These are phyloP conservation scores for Groenewaldozyma sp. DNA, from an alignment of 1,139 yeast genomes.

Conservation along the genomic window DNA sequence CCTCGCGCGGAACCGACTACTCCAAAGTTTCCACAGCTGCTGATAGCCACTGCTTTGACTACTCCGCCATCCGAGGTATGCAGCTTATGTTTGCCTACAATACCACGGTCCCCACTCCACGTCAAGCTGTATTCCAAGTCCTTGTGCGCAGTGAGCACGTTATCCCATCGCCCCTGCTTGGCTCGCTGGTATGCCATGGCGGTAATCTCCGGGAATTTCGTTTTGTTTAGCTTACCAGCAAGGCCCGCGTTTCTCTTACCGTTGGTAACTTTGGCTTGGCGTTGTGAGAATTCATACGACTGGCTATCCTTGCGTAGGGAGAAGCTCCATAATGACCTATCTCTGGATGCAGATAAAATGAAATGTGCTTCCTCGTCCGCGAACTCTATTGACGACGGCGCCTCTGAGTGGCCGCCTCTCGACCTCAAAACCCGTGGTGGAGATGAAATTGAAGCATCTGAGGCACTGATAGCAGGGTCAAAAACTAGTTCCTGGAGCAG, in stretches of 20 bases:
- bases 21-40: conserved; percentile 94
- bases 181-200: conserved; percentile 66
- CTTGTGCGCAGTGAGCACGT: conserved; percentile 83
- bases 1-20: conserved; percentile 88
- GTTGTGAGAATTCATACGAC: conserved; percentile 84
- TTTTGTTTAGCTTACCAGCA: conserved; percentile 21
- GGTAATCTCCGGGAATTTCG: conserved; percentile 60
- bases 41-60: conserved; percentile 73
- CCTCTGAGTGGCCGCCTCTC: conserved; percentile 94
- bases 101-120: conserved; percentile 79
- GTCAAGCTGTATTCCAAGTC: conserved; percentile 80
- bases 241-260: conserved; percentile 55
- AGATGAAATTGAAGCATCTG: conserved; percentile 50
- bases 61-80: conserved; percentile 68
- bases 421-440: conserved; percentile 91
- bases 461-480: conserved; percentile 75
- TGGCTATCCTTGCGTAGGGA: conserved; percentile 94
- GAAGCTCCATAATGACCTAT: conserved; percentile 80
- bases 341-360: conserved; percentile 79
- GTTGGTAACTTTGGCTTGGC: conserved; percentile 35
- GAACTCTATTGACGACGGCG: conserved; percentile 71
- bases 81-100: conserved; percentile 68
- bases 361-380: conserved; percentile 79
- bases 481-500: conserved; percentile 83
- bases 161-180: conserved; percentile 92